phyloP scores from a whole-genome alignment of 305 asterid species.

The Rubia balearica region DNA sequence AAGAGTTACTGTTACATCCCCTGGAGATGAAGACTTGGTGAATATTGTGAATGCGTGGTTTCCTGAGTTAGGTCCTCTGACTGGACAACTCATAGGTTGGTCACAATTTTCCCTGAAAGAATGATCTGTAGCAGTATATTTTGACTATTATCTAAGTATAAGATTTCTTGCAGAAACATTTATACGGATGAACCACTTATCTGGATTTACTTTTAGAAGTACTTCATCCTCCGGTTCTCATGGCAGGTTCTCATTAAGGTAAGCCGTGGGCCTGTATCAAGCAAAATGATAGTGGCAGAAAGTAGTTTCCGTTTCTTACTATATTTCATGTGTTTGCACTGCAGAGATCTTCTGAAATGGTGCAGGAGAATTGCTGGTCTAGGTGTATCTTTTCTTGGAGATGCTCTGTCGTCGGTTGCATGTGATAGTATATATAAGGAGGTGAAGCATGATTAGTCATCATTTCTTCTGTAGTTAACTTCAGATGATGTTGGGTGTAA shows the following conservation, averaged over 20 bases:
- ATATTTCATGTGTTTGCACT: constrained; percentile 20
- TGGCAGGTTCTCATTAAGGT: constrained; percentile 85
- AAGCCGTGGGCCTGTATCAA: constrained; percentile 8
- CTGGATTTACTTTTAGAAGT: constrained; percentile 41
- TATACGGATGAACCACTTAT: constrained; percentile 50
- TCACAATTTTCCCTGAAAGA: neutral
- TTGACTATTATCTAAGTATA: constrained; percentile 8
- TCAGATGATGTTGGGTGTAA: neutral
- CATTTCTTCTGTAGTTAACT: neutral
- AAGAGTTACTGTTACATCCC: constrained; percentile 59
- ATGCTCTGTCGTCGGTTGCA: constrained; percentile 37
- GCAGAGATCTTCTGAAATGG: constrained; percentile 88
- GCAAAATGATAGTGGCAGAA: constrained; percentile 6
- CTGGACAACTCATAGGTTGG: constrained; percentile 61
- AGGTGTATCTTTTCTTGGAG: constrained; percentile 34
- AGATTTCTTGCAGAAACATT: constrained; percentile 55
- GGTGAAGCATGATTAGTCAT: constrained; percentile 35
- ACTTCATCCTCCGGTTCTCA: constrained; percentile 32
- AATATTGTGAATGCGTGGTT: constrained; percentile 58
- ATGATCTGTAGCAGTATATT: neutral
- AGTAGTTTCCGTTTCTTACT: neutral
- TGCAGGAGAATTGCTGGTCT: constrained; percentile 69
- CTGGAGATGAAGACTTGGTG: constrained; percentile 54
- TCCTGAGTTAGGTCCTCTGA: constrained; percentile 52
- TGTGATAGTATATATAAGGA: constrained; percentile 58